Evolutionary conservation across 1,284 basidiomycete genomes (phyloP).

Genomic region (Thelephora terrestris): DNA sequence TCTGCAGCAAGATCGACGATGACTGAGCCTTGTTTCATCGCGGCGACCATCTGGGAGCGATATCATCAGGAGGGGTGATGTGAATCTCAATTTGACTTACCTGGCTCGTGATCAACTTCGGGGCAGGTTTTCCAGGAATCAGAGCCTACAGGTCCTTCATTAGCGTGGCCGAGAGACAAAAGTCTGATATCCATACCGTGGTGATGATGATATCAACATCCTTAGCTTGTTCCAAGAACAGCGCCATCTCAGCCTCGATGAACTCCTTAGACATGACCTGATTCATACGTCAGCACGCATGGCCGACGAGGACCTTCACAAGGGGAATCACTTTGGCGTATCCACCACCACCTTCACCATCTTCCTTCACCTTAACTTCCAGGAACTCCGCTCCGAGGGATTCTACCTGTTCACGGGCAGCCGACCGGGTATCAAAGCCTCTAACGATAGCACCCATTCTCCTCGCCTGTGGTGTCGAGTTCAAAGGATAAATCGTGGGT

Average conservation of each 20-base stretch:
- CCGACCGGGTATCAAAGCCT: constrained; percentile 76
- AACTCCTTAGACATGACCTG: constrained; percentile 79
- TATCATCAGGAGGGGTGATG: background rate
- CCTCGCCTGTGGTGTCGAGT: constrained; percentile 40
- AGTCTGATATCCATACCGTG: constrained; percentile 39
- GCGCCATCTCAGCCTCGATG: constrained; percentile 79
- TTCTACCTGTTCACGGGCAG: constrained; percentile 77
- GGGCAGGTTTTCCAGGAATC: constrained; percentile 76
- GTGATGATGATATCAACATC: constrained; percentile 84
- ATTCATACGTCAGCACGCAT: constrained; percentile 38
- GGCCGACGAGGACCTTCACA: constrained; percentile 69
- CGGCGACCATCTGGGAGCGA: constrained; percentile 53
- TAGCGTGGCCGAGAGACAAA: background rate
- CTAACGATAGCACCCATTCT: constrained; percentile 79
- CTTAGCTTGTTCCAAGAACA: constrained; percentile 77
- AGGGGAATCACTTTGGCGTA: constrained; percentile 54
- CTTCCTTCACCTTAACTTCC: constrained; percentile 68
- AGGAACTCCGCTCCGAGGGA: constrained; percentile 81
- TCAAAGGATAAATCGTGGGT: background rate
- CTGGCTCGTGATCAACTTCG: constrained; percentile 71
- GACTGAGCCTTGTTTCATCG: constrained; percentile 82
- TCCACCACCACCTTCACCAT: constrained; percentile 70
- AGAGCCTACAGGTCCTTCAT: constrained; percentile 39
- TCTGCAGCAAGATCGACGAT: constrained; percentile 81
- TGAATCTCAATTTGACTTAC: constrained; percentile 13